Base-by-base conservation (phyloP, 257 asterid genomes). In the Solanum arcanum region DNA sequence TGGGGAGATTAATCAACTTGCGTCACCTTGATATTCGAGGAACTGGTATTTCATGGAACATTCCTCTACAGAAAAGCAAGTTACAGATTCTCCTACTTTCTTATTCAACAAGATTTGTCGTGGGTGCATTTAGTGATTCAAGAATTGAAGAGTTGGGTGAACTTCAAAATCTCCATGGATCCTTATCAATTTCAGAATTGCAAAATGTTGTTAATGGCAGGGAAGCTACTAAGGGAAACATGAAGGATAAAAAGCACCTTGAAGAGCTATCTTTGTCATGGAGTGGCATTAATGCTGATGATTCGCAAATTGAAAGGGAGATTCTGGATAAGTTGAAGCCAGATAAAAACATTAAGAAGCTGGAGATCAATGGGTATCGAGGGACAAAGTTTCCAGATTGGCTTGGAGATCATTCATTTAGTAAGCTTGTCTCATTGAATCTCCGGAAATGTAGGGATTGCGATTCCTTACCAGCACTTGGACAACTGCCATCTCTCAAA, bases 381-480 rank as follows among this genome's bases (percentile, higher is more conserved):
- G 95, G 94, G 75, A 83, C 78, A 70, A 83, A 27, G 29, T 93
- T 92, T 88, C 93, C 96, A 5, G 86, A 86, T 85, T 95, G 98
- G 98, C 84, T 95, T 31, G 98, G 97, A 41, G 90, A 92, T 66
- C 93, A 90, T 37, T 76, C 82, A 8, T 95, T 91, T 85, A 29
- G 52, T 73, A 87, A 90, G 56, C 82, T 95, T 41, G 91, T 92
- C 83, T 86, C 90, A 62, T 76, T 95, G 86, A 87, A 87, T 86
- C 92, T 95, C 60, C 72, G 73, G 41, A 86, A 77, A 52, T 94
- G 97, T 77, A 83, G 84, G 39, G 93, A 87, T 20, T 91, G 97
- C 90, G 85, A 88, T 13, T 89, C 87, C 78, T 90, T 94, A 77
- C 97, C 98, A 41, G 94, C 94, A 39, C 88, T 95, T 9, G 97